Base-by-base conservation (phyloP, 257 asterid genomes). In the Solanum raphanifolium region DNA sequence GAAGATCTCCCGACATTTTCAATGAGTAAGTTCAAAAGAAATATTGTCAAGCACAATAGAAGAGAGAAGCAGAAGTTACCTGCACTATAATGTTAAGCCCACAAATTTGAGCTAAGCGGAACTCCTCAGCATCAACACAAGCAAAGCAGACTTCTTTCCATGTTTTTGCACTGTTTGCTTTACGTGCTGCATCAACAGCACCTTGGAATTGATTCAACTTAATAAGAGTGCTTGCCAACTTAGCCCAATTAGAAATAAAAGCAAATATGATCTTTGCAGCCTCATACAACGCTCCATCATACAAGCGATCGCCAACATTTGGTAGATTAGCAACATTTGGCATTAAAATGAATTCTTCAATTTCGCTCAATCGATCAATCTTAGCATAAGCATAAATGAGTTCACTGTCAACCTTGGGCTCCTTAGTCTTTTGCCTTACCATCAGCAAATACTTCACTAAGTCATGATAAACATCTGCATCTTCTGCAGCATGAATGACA, bases 141-240 rank as follows among this genome's bases (percentile, higher is more conserved):
- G 99, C 99, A 92, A 96, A 98, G 93, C 99, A 98, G 39, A 98
- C 94, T 90, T 98, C 99, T 90, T 98, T 98, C 99, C 99, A 98
- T 60, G 98, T 96, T 94, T 96, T 98, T 87, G 99, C 92, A 76
- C 99, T 98, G 85, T 98, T 98, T 58, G 99, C 99, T 93, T 98
- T 98, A 86, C 99, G 91, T 16, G 99, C 99, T 71, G 99, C 99
- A 96, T 98, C 99, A 88, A 98, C 99, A 62, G 99, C 99, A 52
- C 99, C 96, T 94, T 98, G 99, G 90, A 94, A 97, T 90, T 97
- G 99, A 87, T 92, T 94, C 94, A 95, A 84, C 91, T 92, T 97
- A 89, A 97, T 97, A 58, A 97, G 91, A 31, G 99, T 97, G 88
- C 83, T 88, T 13, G 99, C 99, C 92, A 97, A 92, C 91, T 97